phyloP scores from a whole-genome alignment of 495 filamentous ascomycete genomes.

The Hypoxylon fuscum region DNA sequence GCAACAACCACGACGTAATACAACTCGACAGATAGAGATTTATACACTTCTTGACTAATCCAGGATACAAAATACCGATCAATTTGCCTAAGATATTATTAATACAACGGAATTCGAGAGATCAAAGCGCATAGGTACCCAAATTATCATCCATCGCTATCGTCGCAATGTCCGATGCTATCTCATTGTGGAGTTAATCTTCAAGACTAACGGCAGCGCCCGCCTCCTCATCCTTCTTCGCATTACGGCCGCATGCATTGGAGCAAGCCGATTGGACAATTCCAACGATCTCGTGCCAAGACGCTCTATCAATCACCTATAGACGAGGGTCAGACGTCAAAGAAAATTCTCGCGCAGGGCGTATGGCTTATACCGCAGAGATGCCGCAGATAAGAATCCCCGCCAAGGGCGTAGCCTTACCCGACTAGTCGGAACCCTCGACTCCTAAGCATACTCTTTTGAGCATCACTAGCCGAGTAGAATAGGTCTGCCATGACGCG shows the following conservation, averaged over 20 bases:
- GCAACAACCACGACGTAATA: background rate
- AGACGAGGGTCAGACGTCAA: background rate
- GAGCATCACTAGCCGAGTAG: background rate
- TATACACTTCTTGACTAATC: no score
- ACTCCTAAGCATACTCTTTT: background rate
- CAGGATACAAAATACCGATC: no score
- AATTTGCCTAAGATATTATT: constrained; percentile 31
- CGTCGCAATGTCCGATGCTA: background rate
- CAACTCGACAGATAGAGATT: no score
- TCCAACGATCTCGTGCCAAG: background rate
- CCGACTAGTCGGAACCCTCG: constrained; percentile 18
- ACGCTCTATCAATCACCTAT: constrained; percentile 1
- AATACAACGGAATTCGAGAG: constrained; percentile 9
- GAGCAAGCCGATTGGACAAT: constrained; percentile 7
- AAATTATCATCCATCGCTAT: constrained; percentile 14
- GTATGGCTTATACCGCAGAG: background rate
- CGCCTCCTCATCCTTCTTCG: constrained; percentile 9
- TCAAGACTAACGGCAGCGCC: constrained; percentile 10
- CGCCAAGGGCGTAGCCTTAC: constrained; percentile 24
- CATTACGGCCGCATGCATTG: constrained; percentile 4
- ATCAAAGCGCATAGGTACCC: constrained; percentile 4
- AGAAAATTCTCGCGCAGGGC: constrained; percentile 22
- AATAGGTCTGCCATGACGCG: background rate
- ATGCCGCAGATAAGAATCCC: constrained; percentile 21
- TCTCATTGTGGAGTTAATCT: constrained; percentile 9